Base-by-base conservation (phyloP, 2,329 filamentous ascomycete genomes). In the Monosporascus sp. region DNA sequence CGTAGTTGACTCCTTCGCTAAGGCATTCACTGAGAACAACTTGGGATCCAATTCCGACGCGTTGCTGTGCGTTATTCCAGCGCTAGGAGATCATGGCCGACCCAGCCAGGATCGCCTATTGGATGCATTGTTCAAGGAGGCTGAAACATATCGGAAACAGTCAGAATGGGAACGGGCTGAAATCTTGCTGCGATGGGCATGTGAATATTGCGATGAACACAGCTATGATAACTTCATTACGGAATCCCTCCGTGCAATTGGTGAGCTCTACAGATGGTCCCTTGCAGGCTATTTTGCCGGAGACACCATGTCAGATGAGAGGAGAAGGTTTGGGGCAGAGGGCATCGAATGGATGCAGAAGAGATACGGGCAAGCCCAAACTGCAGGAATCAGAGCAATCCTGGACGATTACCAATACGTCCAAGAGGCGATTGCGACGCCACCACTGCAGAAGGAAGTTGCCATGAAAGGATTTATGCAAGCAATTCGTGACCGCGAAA, bases 11-110 rank as follows among this genome's bases (percentile, higher is more conserved):
- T 37, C 31, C 14, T 28, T 62, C 20, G 57, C 51, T 2, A 51
- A 47, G 26, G 57, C 51, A 28, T 60, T 62, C 31, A 38, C 51
- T 3, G 51, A 58, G 3, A 49, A n/a, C 40, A 47, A 48, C 5
- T 17, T 60, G 9, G 58, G 54, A 18, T 41, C 56, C 5, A 26
- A 51, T 40, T 37, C 49, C 1, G 52, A 57, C 2, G 55, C 59
- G 4, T 18, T 57, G 3, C 20, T 50, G 4, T 58, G 54, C 43
- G 57, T 61, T 18, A 14, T 43, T 9, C 40, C 40, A 20, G 40
- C 40, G 14, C 18, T 43, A 43, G 40, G 40, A 43, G 20, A 43
- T 18, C 17, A 24, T 14, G 17, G 2, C 18, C 40, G 18, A 20
- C 40, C 40, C 22, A 43, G n/a, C 14, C 40, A 3, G 1, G 40